Conservation (phyloP, 345 rosid genomes). For the Eucalyptus erythrocorys region DNA sequence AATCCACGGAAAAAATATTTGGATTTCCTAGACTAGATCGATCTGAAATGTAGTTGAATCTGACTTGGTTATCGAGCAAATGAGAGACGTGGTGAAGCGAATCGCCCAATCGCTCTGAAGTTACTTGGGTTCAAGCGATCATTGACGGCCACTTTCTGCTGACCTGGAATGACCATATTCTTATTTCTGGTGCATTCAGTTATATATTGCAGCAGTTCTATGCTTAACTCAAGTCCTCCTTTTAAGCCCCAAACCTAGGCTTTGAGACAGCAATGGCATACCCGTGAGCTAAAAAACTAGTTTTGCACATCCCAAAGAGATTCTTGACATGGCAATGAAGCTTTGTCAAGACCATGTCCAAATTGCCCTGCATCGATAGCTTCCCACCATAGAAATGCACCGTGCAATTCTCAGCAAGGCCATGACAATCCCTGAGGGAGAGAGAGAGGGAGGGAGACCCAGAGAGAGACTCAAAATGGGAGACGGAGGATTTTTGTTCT, state of each 20-base stretch:
- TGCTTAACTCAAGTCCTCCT: slow-evolving; percentile 58
- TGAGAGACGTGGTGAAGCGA: not conserved
- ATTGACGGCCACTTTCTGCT: not conserved
- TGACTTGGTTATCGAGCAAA: not conserved
- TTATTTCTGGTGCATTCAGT: not conserved
- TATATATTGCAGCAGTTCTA: too few species aligned
- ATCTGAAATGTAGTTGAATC: not conserved
- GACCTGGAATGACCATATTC: not conserved
- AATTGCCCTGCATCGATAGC: slow-evolving; percentile 88
- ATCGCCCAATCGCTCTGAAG: not conserved
- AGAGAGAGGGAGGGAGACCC: too few species aligned
- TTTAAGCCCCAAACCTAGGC: slow-evolving; percentile 44
- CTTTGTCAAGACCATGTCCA: slow-evolving; percentile 45
- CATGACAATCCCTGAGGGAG: slow-evolving; percentile 34
- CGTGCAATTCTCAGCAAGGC: slow-evolving; percentile 61
- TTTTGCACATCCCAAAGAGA: slow-evolving; percentile 47
- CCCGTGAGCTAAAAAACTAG: slow-evolving; percentile 43
- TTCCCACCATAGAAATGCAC: slow-evolving; percentile 67
- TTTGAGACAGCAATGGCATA: slow-evolving; percentile 74
- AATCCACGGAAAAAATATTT: not conserved
- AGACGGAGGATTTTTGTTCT: too few species aligned
- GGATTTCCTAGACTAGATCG: not conserved
- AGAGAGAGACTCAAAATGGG: too few species aligned
- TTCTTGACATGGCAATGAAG: slow-evolving; percentile 40
- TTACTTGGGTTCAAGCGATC: not conserved